Conservation (phyloP, 345 rosid species). For the Leavenworthia alabamica region DNA sequence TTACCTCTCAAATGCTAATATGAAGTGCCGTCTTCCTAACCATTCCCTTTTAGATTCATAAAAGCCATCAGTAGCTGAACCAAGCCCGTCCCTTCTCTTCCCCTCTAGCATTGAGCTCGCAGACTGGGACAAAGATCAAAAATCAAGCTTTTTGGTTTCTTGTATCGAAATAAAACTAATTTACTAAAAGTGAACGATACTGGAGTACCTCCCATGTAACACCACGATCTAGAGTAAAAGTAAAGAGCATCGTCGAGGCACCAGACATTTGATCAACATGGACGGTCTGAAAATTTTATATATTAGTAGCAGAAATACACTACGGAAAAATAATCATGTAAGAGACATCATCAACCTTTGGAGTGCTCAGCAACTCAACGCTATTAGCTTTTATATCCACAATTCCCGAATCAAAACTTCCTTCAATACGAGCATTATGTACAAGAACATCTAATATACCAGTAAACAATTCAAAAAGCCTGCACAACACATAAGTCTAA, state of each 20-base stretch:
- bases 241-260: slow-evolving; percentile 81
- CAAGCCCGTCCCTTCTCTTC: slow-evolving; percentile 74
- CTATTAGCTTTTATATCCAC: slow-evolving; percentile 91
- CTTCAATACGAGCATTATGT: slow-evolving; percentile 93
- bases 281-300: slow-evolving; percentile 57
- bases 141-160: slow-evolving; percentile 4
- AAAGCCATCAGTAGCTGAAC: slow-evolving; percentile 80
- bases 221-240: slow-evolving; percentile 93
- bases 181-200: neutral
- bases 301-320: slow-evolving; percentile 13
- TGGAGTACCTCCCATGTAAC: slow-evolving; percentile 79
- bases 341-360: slow-evolving; percentile 56
- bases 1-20: slow-evolving; percentile 93
- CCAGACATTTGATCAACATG: slow-evolving; percentile 96
- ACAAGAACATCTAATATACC: slow-evolving; percentile 79
- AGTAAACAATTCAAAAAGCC: slow-evolving; percentile 89
- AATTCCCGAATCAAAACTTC: slow-evolving; percentile 89
- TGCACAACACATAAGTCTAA: slow-evolving; percentile 29
- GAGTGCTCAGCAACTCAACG: slow-evolving; percentile 69
- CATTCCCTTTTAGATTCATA: slow-evolving; percentile 97
- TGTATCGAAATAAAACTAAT: slow-evolving; percentile 6
- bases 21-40: slow-evolving; percentile 85
- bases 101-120: slow-evolving; percentile 72
- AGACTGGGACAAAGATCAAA: slow-evolving; percentile 39
- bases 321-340: slow-evolving; percentile 12